Base-by-base conservation (phyloP, 495 filamentous ascomycete genomes). In the Aspergillus steynii region DNA sequence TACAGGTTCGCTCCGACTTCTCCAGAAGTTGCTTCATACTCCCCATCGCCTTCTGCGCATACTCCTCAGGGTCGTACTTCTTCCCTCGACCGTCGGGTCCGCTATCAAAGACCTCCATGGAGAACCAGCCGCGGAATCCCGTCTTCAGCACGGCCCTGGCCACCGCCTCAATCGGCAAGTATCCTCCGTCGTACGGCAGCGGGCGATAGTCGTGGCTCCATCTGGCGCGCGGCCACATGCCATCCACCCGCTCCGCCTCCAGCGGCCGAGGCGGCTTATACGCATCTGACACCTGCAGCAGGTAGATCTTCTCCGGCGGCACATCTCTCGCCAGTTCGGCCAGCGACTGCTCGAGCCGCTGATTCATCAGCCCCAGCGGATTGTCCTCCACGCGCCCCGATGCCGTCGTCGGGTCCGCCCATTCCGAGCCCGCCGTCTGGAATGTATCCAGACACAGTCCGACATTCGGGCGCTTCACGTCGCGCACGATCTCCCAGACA, bases 391-490 rank as follows among this genome's bases (percentile, higher is more conserved):
- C 75, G n/a, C 85, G 64, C 0, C 90, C 90, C 0, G 86, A 87
- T 1, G 65, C 27, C 0, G 86, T 90, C 0, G 85, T 90, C 0
- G 91, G 91, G 72, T 94, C 90, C 0, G 77, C 89, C 83, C 82
- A 93, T 73, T 96, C 90, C 34, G 85, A 82, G 1, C 90, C 90
- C 0, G 83, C 88, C 4, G 84, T 89, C 68, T 94, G 90, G 75
- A 94, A 93, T 0, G 90, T 94, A 70, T 96, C 90, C 14, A 96
- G 81, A 67, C 90, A 93, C 2, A 93, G 73, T 0, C 91, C 90
- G 31, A 92, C 73, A 65, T 94, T 94, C 0, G 77, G 77, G 3
- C 85, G 69, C 65, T 89, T 74, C 3, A 86, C 86, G 10, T 73
- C 78, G 50, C 81, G 62, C 5, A 90, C 84, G 28, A 93, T 88